Conservation (phyloP, 768 basidiomycete species). For the Boletus insuetus region DNA sequence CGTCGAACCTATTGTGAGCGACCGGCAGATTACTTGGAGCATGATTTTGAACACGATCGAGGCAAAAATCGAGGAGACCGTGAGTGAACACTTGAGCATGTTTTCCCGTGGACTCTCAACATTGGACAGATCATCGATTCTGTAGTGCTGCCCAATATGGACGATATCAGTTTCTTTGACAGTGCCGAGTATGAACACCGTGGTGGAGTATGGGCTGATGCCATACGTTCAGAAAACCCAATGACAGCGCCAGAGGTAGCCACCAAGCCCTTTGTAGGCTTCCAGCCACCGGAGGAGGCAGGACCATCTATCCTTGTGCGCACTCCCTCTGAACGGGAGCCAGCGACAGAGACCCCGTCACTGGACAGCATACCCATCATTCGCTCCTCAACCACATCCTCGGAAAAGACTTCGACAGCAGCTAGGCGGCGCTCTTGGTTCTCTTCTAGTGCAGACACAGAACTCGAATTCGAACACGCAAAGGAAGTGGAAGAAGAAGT, state of each 20-base stretch:
- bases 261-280: slow-evolving; percentile 20
- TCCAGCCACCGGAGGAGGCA: slow-evolving; percentile 36
- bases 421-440: slow-evolving; percentile 59
- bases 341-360: slow-evolving; percentile 19
- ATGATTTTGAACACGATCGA: slow-evolving; percentile 92
- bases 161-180: slow-evolving; percentile 96
- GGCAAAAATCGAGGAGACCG: slow-evolving; percentile 82
- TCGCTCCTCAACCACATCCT: slow-evolving; percentile 24
- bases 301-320: slow-evolving; percentile 13
- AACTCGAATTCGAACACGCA: slow-evolving; percentile 20
- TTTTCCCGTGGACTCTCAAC: slow-evolving; percentile 65
- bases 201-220: slow-evolving; percentile 89
- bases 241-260: slow-evolving; percentile 10
- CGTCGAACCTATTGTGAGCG: slow-evolving; percentile 93
- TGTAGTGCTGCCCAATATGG: slow-evolving; percentile 96
- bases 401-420: slow-evolving; percentile 25
- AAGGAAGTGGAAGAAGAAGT: slow-evolving; percentile 25
- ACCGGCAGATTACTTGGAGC: slow-evolving; percentile 90
- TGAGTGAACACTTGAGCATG: slow-evolving; percentile 37
- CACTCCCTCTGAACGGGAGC: slow-evolving; percentile 33
- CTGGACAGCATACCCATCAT: slow-evolving; percentile 20
- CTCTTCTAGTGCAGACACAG: slow-evolving; percentile 41
- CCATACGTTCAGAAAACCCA: slow-evolving; percentile 45
- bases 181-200: slow-evolving; percentile 60
- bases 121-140: slow-evolving; percentile 82